Base-by-base conservation (phyloP, 495 filamentous ascomycete species). In the Lichina pygmaea region DNA sequence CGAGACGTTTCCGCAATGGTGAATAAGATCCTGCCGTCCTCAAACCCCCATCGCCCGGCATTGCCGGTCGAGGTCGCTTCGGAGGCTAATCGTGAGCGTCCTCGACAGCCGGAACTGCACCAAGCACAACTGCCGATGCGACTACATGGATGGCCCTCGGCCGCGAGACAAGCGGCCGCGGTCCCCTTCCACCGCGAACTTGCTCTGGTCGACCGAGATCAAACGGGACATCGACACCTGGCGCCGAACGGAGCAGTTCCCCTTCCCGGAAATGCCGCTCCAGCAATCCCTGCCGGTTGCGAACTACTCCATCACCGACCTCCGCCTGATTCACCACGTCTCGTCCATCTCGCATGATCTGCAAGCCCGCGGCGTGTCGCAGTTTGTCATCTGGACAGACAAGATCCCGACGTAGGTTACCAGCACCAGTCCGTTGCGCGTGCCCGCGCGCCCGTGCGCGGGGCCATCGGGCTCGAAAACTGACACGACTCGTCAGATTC, bases 1-100 rank as follows among this genome's bases (percentile, higher is more conserved):
- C 59, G 91, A 97, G 60, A 93, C 70, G 48, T 93, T 86, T 53
- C 89, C 91, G 17, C 89, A 97, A 73, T 97, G 89, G 86, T 94
- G 69, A 51, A 66, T 60, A 7, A n/a, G 11, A 15, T 6, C n/a
- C 15, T 2, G 10, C 12, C 1, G 5, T 47, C 36, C 45, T 38
- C 32, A 42, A 42, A 10, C 45, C 41, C 31, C 30, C 17, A 2
- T 13, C 16, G 30, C 13, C 15, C 12, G n/a, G 4, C n/a, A 15
- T 30, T 34, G 4, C 40, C 10, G 13, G 16, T 11, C 32, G 7
- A 13, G 24, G 24, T 24, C 24, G 24, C 24, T 2, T 1, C 36
- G 13, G 9, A 5, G 17, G 16, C 9, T 7, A 40, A 12, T 8
- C 0, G 16, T 36, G 38, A 38, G 41, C 45, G 34, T 10, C 41